Evolutionary conservation across 2,329 filamentous ascomycete genomes (phyloP).

Genomic region (Neopestalotiopsis sp.): DNA sequence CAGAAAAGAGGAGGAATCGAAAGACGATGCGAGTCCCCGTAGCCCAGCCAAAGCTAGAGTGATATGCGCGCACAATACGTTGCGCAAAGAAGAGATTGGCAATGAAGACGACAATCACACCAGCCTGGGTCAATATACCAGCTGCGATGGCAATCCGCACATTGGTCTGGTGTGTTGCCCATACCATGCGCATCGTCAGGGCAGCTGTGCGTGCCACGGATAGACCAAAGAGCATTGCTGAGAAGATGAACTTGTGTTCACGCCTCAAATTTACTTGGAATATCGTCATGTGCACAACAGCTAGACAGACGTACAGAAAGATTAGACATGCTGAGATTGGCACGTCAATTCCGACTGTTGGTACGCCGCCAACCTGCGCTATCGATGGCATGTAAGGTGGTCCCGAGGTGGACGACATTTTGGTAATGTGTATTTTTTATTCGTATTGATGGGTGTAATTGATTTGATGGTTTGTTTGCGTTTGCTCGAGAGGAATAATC

Average conservation of each 20-base stretch:
- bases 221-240: constrained; percentile 42
- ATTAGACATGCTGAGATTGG: constrained; percentile 17
- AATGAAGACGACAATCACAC: constrained; percentile 41
- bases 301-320: constrained; percentile 32
- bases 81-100: constrained; percentile 46
- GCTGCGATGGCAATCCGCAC: constrained; percentile 40
- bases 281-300: constrained; percentile 63
- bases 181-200: constrained; percentile 42
- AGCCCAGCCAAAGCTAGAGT: constrained; percentile 43
- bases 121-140: constrained; percentile 42
- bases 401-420: constrained; percentile 16
- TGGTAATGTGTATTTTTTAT: background rate
- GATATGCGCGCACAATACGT: constrained; percentile 44
- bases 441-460: background rate
- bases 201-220: constrained; percentile 41
- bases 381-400: constrained; percentile 13
- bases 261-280: constrained; percentile 44
- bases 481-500: background rate
- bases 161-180: constrained; percentile 36
- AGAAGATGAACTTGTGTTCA: constrained; percentile 45
- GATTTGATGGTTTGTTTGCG: background rate
- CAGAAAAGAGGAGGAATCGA: constrained; percentile 34
- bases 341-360: constrained; percentile 4
- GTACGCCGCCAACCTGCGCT: constrained; percentile 16
- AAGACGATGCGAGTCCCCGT: constrained; percentile 31